phyloP scores from a whole-genome alignment of 2,329 filamentous ascomycete genomes.

The Microsporum audouinii region DNA sequence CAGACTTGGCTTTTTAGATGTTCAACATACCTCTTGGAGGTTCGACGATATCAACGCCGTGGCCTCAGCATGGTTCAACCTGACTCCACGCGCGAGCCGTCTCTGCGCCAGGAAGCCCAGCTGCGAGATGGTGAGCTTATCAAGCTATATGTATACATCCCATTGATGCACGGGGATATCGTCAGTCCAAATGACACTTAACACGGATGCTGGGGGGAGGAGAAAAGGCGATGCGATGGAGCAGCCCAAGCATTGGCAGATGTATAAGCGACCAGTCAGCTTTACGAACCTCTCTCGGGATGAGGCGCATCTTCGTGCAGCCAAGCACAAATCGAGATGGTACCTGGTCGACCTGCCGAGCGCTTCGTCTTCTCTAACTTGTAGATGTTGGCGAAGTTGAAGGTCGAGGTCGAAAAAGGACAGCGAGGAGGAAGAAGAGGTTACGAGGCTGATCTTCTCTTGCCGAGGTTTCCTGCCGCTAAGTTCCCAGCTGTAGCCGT shows the following conservation, averaged over 20 bases:
- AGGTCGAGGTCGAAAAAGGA: neutral
- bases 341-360: neutral
- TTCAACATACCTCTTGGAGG: constrained; percentile 61
- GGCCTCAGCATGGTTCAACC: constrained; percentile 82
- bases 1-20: too few relatives aligned
- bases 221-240: neutral
- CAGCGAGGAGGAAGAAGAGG: too few relatives aligned
- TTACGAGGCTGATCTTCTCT: too few relatives aligned
- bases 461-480: neutral
- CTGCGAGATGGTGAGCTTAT: constrained; percentile 91
- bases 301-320: constrained; percentile 31
- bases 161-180: neutral
- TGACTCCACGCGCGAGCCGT: constrained; percentile 74
- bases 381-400: too few relatives aligned
- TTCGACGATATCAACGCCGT: constrained; percentile 59
- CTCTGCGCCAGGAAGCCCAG: constrained; percentile 77
- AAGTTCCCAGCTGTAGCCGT: neutral
- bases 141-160: constrained; percentile 48
- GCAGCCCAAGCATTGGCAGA: constrained; percentile 16
- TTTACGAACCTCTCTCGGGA: constrained; percentile 36
- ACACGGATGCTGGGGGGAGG: neutral
- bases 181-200: too few relatives aligned
- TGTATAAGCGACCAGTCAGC: constrained; percentile 29
- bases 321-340: neutral
- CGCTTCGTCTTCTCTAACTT: too few relatives aligned